Base-by-base conservation (phyloP, 139 green algal species). In the Edaphochlamys debaryana region DNA sequence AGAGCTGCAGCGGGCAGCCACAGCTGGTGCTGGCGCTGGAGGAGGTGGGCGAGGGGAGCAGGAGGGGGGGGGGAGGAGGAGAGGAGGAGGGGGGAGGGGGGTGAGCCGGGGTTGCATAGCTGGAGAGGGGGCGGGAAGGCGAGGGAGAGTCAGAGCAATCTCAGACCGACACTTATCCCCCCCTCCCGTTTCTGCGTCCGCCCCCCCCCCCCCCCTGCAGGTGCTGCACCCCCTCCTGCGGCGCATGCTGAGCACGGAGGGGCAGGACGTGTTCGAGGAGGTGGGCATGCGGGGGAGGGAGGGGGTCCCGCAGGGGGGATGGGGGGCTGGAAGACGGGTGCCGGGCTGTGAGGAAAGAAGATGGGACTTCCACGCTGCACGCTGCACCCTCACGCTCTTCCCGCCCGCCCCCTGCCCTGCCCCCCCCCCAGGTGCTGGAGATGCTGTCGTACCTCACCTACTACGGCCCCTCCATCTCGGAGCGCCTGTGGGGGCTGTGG, bases 181-280 rank as follows among this genome's bases (percentile, higher is more conserved):
- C n/a, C n/a, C n/a, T n/a, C n/a, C n/a, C n/a, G n/a, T n/a, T n/a
- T n/a, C n/a, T n/a, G n/a, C n/a, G n/a, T n/a, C n/a, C n/a, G n/a
- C n/a, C n/a, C n/a, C n/a, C n/a, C n/a, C n/a, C n/a, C n/a, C n/a
- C n/a, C n/a, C n/a, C n/a, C n/a, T n/a, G n/a, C n/a, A n/a, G n/a
- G 87, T 94, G 5, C 86, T 98, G 78, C 95, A 95, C 81, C 96
- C 96, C 42, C 91, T 99, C 69, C 91, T 99, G 87, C 75, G 93
- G 6, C 89, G 89, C 54, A 96, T 98, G 81, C 79, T 92, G 63
- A 69, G 37, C 37, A 86, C 68, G 17, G 87, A 91, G 50, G 90
- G 90, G 11, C 90, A 98, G 85, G 97, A 99, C 62, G 85, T 99
- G 20, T 95, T 98, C 75, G 97, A 99, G 85, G 97, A 99, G 88